phyloP scores from a whole-genome alignment of 83 land plant genomes.

The Diphasiastrum complanatum region DNA sequence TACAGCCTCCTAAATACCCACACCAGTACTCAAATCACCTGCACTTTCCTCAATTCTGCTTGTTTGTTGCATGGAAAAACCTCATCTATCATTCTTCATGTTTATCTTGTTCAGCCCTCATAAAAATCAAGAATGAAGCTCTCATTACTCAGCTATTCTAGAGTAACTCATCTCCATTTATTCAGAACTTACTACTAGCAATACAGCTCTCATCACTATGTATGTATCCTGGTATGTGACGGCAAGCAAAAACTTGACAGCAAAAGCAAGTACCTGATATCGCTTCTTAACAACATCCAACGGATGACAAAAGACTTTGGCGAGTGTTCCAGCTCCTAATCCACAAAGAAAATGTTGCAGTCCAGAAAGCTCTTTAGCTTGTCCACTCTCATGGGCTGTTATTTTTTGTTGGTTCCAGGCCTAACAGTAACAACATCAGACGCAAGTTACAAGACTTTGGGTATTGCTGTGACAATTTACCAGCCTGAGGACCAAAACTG shows the following conservation, averaged over 20 bases:
- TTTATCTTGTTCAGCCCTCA: too few species aligned
- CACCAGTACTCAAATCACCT: not conserved
- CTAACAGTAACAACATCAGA: conserved; percentile 18
- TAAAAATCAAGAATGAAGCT: too few species aligned
- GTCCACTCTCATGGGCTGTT: conserved; percentile 1
- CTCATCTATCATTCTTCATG: too few species aligned
- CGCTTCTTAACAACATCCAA: conserved; percentile 95
- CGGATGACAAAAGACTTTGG: conserved; percentile 85
- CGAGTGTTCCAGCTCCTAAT: conserved; percentile 73
- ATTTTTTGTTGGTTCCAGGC: conserved; percentile 11
- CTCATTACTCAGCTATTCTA: too few species aligned
- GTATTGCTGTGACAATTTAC: too few species aligned
- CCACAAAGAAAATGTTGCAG: conserved; percentile 78
- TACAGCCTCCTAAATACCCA: too few species aligned
- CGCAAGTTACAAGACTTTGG: too few species aligned
- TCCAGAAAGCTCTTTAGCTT: conserved; percentile 42
- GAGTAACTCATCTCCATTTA: too few species aligned
- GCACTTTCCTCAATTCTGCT: too few species aligned
- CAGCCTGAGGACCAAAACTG: too few species aligned
- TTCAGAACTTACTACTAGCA: too few species aligned
- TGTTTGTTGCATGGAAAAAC: too few species aligned
- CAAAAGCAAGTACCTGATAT: conserved; percentile 56
- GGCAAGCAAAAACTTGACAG: not conserved
- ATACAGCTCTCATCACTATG: not conserved
- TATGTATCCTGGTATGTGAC: not conserved